These are phyloP conservation scores for Trichosanthes cucumerina DNA, from an alignment of 306 rosid species.

Conservation along the genomic window DNA sequence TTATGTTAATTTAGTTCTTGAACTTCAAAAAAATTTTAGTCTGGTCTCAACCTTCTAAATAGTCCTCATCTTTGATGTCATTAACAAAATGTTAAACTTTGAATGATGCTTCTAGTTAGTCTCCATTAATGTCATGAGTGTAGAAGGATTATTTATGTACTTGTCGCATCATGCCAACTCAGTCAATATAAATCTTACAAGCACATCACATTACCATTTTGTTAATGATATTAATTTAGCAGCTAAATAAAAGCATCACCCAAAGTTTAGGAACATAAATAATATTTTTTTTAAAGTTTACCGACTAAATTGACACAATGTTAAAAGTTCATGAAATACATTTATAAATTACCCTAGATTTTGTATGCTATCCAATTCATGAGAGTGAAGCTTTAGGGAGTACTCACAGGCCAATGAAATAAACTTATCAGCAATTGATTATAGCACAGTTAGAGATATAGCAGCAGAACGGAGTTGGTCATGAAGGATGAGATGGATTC, in stretches of 20 bases:
- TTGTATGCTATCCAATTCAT: not conserved
- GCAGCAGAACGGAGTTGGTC: conserved; percentile 98
- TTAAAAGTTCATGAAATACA: not conserved
- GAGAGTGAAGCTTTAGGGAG: not conserved
- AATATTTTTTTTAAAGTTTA: too few species aligned
- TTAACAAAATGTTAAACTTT: not conserved
- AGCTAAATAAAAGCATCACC: not conserved
- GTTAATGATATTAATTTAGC: not conserved
- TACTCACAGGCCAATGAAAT: conserved; percentile 2
- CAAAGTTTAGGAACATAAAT: not conserved
- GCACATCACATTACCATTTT: not conserved
- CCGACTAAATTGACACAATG: too few species aligned
- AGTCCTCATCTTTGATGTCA: not conserved
- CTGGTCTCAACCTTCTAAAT: too few species aligned
- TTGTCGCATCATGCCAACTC: not conserved
- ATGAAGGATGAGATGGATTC: too few species aligned
- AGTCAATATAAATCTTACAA: not conserved
- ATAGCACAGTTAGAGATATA: conserved; percentile 41
- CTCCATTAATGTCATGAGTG: not conserved
- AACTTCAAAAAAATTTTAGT: too few species aligned
- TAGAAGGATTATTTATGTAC: not conserved
- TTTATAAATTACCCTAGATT: not conserved
- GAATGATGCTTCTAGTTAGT: not conserved
- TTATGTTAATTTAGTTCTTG: too few species aligned
- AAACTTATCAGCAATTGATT: not conserved